Evolutionary conservation across 345 rosid species (phyloP).

Genomic region (Conringia planisiliqua): DNA sequence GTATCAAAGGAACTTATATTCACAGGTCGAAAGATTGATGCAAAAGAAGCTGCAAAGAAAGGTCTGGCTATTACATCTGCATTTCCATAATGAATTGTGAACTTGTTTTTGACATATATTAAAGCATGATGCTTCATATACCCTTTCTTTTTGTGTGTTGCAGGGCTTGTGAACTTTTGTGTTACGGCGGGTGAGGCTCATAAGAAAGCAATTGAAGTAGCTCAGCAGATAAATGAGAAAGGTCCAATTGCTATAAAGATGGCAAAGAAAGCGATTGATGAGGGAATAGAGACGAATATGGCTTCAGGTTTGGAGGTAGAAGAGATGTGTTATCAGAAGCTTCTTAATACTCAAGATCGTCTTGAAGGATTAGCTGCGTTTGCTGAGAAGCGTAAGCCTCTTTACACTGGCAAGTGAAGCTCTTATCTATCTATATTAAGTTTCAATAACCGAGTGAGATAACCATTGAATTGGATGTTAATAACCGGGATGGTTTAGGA

Average conservation of each 20-base stretch:
- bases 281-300: conserved; percentile 61
- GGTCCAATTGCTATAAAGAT: conserved; percentile 78
- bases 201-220: conserved; percentile 74
- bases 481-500: conserved; percentile 6
- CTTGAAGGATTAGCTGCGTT: conserved; percentile 90
- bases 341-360: conserved; percentile 67
- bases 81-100: neutral
- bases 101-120: neutral
- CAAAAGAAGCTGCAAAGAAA: conserved; percentile 59
- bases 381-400: conserved; percentile 83
- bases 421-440: neutral
- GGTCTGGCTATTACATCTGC: conserved; percentile 36
- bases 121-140: neutral
- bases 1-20: conserved; percentile 80
- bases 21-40: conserved; percentile 73
- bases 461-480: neutral
- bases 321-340: conserved; percentile 63
- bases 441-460: neutral
- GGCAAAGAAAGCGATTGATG: conserved; percentile 78
- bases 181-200: conserved; percentile 73
- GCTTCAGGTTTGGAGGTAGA: conserved; percentile 64
- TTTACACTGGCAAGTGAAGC: conserved; percentile 47
- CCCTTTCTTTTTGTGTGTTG: neutral
- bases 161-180: conserved; percentile 75
- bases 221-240: conserved; percentile 77